phyloP scores from a whole-genome alignment of 164 flowering plant genomes.

The Platanus orientalis region DNA sequence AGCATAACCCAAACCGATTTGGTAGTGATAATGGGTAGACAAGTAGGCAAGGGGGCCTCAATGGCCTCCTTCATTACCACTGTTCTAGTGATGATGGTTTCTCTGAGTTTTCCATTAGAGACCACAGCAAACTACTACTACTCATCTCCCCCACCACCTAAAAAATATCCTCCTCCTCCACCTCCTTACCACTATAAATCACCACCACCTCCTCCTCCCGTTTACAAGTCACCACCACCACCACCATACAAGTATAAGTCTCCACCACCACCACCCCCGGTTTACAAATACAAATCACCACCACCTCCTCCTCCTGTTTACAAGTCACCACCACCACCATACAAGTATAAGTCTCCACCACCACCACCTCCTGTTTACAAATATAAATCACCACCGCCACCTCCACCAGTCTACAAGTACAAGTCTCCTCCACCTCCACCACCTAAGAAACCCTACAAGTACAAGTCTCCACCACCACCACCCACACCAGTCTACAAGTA shows the following conservation, averaged over 20 bases:
- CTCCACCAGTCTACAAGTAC: no score
- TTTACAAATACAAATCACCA: no score
- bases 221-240: slow-evolving; percentile 3
- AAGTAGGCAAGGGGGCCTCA: slow-evolving; percentile 5
- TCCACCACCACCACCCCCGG: no score
- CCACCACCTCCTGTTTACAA: no score
- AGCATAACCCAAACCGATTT: slow-evolving; percentile 4
- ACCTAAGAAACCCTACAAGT: no score
- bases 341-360: no score
- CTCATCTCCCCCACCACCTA: slow-evolving; percentile 1
- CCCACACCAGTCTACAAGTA: no score
- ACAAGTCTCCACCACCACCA: no score
- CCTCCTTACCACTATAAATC: no score
- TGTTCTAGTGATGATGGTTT: slow-evolving; percentile 5
- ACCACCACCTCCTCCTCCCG: not conserved
- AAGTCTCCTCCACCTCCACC: no score
- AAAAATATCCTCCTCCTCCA: not conserved
- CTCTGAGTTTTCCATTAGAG: slow-evolving; percentile 8
- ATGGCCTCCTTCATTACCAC: slow-evolving; percentile 10
- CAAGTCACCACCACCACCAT: not conserved
- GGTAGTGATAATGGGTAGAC: not conserved
- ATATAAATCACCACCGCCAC: no score
- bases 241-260: not conserved
- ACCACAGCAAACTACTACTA: not conserved
- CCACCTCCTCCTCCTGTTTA: no score